Base-by-base conservation (phyloP, 805 yeast species). In the Saccharomyces jurei region DNA sequence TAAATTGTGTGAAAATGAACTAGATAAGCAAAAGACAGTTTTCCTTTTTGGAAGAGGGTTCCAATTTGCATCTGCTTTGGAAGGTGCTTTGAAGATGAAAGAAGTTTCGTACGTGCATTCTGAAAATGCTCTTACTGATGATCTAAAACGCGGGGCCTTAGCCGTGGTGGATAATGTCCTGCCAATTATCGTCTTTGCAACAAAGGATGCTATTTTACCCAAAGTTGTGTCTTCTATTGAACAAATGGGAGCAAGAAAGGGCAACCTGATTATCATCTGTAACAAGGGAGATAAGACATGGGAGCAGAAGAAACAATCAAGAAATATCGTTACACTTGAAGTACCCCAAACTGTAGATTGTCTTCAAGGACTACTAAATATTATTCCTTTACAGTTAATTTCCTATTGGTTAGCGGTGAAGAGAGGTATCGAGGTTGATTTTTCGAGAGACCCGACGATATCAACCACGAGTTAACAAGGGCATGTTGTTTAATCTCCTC, bases 61-160 rank as follows among this genome's bases (percentile, higher is more conserved):
- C 75, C 99, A 94, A 75, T 86, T 80, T 72, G 99, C 99, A 11
- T 85, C 96, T 60, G 98, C 99, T 26, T 79, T 94, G 65, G 99
- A 94, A 76, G 99, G 99, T 70, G 99, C 99, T 10, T 82, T 94
- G 67, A 94, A 94, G 77, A 92, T 94, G 71, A 94, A 94, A 76
- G 99, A 94, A 74, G 94, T 94, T 59, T 91, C 98, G 2, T 94
- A 94, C 73, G 94, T 94, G 89, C 99, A 94, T 72, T 89, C 97
- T 21, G 99, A 94, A 77, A 99, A 99, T 77, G 96, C 94, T 53
- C 83, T 94, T 60, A 99, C 99, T 22, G 99, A 99, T 72, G 99
- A 94, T 75, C 82, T 94, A 74, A 94, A 94, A 74, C 99, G 94
- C 70, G 99, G 99, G 74, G 96, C 89, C 30, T 81, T 94, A 66